Conservation (phyloP, 352 stramenopile genomes). For the Globisporangium sylvaticum region DNA sequence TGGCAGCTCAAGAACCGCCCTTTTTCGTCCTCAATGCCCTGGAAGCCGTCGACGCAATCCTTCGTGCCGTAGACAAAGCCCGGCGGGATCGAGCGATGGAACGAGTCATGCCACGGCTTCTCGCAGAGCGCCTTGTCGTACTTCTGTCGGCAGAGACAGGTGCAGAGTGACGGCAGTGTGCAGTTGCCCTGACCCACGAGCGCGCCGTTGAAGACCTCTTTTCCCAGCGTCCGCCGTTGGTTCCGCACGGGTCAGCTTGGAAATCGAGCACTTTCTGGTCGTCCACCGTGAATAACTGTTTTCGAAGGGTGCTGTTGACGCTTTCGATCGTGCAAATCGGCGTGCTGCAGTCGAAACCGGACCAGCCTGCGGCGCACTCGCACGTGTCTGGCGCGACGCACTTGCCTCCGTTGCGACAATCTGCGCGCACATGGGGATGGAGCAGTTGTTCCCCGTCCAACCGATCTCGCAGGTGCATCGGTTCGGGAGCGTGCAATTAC, state of each 20-base stretch:
- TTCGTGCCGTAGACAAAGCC: constrained; percentile 92
- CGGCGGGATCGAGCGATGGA: constrained; percentile 59
- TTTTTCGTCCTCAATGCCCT: constrained; percentile 88
- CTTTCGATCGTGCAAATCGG: constrained; percentile 84
- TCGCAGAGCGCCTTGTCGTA: constrained; percentile 76
- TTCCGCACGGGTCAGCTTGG: constrained; percentile 92
- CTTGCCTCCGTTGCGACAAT: constrained; percentile 84
- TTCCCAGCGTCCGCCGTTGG: constrained; percentile 68
- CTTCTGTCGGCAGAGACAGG: constrained; percentile 86
- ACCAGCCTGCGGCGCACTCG: constrained; percentile 90
- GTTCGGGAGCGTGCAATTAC: constrained; percentile 92
- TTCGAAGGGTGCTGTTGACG: constrained; percentile 53
- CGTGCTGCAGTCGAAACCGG: constrained; percentile 91
- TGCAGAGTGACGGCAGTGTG: constrained; percentile 88
- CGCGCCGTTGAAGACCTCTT: constrained; percentile 68
- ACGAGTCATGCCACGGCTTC: constrained; percentile 79
- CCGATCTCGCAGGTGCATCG: constrained; percentile 90
- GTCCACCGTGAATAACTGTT: constrained; percentile 93
- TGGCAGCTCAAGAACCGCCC: constrained; percentile 93
- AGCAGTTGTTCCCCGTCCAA: constrained; percentile 88
- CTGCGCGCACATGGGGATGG: constrained; percentile 87
- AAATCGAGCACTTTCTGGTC: constrained; percentile 90
- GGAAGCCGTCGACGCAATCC: constrained; percentile 91
- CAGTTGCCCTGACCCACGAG: constrained; percentile 90
- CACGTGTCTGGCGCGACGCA: constrained; percentile 87